Evolutionary conservation across 2,329 filamentous ascomycete genomes (phyloP).

Genomic region (Venturia nashicola): DNA sequence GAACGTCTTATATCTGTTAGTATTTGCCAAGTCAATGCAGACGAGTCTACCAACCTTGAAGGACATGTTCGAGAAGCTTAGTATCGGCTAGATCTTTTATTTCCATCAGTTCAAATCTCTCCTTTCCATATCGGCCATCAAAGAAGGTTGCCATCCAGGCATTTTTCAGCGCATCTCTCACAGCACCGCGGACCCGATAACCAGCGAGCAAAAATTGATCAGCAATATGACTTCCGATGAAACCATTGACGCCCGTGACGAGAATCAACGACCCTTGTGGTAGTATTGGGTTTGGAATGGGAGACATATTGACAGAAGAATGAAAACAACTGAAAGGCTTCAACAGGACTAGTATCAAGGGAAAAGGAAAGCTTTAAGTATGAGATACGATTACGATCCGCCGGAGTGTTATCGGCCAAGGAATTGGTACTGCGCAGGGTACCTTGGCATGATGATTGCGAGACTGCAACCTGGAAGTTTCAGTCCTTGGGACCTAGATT

Average conservation of each 20-base stretch:
- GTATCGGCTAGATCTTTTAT: constrained; percentile 19
- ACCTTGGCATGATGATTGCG: not conserved
- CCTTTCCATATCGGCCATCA: constrained; percentile 14
- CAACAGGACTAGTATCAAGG: not conserved
- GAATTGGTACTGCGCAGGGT: not conserved
- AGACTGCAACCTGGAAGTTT: not conserved
- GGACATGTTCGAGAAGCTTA: constrained; percentile 2
- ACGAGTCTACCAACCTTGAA: not conserved
- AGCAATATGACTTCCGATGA: constrained; percentile 21
- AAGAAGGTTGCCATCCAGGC: constrained; percentile 22
- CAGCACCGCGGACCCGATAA: constrained; percentile 24
- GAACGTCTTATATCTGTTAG: not conserved
- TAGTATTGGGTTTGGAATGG: constrained; percentile 7
- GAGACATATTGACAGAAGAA: not conserved
- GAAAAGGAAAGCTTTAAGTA: not conserved
- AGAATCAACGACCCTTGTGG: constrained; percentile 19
- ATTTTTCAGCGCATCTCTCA: constrained; percentile 19
- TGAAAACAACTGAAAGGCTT: not conserved
- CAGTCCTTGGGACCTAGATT: not conserved
- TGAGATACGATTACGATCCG: not conserved
- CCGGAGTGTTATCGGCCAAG: not conserved
- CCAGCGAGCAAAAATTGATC: constrained; percentile 20
- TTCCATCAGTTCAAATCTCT: constrained; percentile 18
- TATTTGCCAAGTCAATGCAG: not conserved
- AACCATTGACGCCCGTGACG: constrained; percentile 24